Conservation (phyloP, 2,329 filamentous ascomycete genomes). For the Hymenoscyphus occultus region DNA sequence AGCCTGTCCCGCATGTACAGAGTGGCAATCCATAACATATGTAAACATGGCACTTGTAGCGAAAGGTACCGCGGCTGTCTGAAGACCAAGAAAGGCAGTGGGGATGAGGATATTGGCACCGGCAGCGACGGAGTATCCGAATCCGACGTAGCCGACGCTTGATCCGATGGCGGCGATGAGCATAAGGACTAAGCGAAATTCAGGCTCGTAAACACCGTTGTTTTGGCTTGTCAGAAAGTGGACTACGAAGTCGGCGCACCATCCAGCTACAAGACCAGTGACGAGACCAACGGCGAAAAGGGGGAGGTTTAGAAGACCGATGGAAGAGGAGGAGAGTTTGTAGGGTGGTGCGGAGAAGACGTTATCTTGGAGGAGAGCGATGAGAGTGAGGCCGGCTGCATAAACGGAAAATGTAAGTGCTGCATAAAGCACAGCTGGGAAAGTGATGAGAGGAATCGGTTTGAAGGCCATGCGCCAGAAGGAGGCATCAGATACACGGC, state of each 20-base stretch:
- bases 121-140: constrained; percentile 38
- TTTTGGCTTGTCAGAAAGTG: constrained; percentile 48
- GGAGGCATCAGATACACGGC: constrained; percentile 39
- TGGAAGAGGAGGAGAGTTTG: constrained; percentile 23
- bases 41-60: constrained; percentile 39
- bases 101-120: constrained; percentile 34
- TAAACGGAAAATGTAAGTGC: constrained; percentile 29
- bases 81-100: constrained; percentile 38
- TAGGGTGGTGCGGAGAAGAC: constrained; percentile 27
- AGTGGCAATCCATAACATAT: constrained; percentile 43
- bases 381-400: constrained; percentile 27
- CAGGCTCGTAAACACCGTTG: constrained; percentile 51
- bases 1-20: constrained; percentile 40
- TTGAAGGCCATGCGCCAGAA: constrained; percentile 41
- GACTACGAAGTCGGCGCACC: constrained; percentile 39
- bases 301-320: constrained; percentile 26
- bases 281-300: constrained; percentile 32
- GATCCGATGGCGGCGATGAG: constrained; percentile 33
- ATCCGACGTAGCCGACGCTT: constrained; percentile 42
- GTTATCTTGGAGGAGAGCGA: constrained; percentile 27
- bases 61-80: constrained; percentile 39
- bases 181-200: constrained; percentile 47
- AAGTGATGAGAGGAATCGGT: constrained; percentile 49
- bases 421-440: constrained; percentile 43
- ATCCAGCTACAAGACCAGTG: constrained; percentile 37